Base-by-base conservation (phyloP, 2,329 filamentous ascomycete species). In the Fusarium nisikadoi region DNA sequence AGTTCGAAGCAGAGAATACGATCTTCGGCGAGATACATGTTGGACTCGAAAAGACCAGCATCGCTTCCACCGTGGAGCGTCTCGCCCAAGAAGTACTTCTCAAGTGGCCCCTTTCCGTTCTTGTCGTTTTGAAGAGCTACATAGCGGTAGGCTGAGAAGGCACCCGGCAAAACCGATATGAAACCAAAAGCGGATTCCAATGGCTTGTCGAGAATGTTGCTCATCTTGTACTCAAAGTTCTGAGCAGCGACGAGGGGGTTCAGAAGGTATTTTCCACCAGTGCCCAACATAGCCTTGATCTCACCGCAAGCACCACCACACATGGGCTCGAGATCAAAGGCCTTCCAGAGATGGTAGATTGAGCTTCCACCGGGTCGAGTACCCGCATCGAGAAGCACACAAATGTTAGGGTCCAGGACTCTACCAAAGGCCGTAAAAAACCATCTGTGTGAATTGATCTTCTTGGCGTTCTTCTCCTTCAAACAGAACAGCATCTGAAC, bases 151-250 rank as follows among this genome's bases (percentile, higher is more conserved):
- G 96, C 96, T n/a, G 95, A 98, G 83, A 99, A 97, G 64, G 96
- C 96, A 85, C 96, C 96, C 2, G 96, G 96, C 79, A 99, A 86
- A 78, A 99, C 96, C 47, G 94, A 94, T 80, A 99, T 98, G 84
- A 98, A 99, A 50, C 96, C 96, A 81, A 99, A 99, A 0, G 95
- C 94, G 8, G 95, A 98, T 81, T 99, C 96, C 43, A 99, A 86
- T 5, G 96, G 96, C 84, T 99, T 99, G 82, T 99, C 96, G 47
- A 99, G 88, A 79, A 99, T 99, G 79, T 99, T 99, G 81, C 94
- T 97, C 93, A 99, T 97, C 88, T 99, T 99, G 88, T 99, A 99
- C 85, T 99, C 96, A 77, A 99, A 99, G 80, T 99, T 99, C 79
- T 99, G 96, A 2, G 95, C 95, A 5, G 96, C 96, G 27, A 99